These are phyloP conservation scores for Plasmodium inui DNA, from an alignment of 169 alveolate genomes.

Conservation along the genomic window DNA sequence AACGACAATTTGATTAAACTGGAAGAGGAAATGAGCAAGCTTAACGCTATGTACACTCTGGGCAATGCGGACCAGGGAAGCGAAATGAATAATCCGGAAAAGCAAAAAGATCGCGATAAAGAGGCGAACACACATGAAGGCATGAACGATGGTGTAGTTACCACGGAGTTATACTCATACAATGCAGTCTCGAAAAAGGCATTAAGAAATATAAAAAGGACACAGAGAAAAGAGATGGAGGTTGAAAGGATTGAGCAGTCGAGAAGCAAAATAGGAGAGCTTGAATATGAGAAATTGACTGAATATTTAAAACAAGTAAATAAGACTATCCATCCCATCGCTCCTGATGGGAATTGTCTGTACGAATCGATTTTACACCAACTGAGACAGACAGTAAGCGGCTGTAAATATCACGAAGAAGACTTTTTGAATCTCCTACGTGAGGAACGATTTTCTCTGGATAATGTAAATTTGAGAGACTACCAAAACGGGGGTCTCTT, in stretches of 20 bases:
- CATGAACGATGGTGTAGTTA: not conserved
- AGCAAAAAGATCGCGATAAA: not conserved
- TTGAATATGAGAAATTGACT: constrained; percentile 37
- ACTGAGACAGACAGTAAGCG: constrained; percentile 29
- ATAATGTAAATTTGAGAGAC: constrained; percentile 35
- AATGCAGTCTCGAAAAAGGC: constrained; percentile 38
- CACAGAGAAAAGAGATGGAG: constrained; percentile 31
- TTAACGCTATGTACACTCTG: constrained; percentile 28
- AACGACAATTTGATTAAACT: constrained; percentile 32
- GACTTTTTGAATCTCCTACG: constrained; percentile 29
- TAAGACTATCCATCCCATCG: constrained; percentile 45
- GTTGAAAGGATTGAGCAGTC: constrained; percentile 28
- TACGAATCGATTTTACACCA: constrained; percentile 72
- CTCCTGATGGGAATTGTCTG: constrained; percentile 72
- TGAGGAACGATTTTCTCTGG: constrained; percentile 34
- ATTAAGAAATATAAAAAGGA: constrained; percentile 41
- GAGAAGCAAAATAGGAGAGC: constrained; percentile 36
- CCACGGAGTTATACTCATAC: constrained; percentile 24
- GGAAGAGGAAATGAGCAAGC: constrained; percentile 42
- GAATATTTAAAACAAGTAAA: constrained; percentile 19
- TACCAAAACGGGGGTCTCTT: constrained; percentile 22
- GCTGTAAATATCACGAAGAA: constrained; percentile 2
- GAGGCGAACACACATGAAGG: not conserved
- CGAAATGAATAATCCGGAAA: not conserved
- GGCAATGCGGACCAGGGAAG: not conserved